Evolutionary conservation across 192 early-diverging fungal species (phyloP).

Genomic region (Chytriomyces sp.): DNA sequence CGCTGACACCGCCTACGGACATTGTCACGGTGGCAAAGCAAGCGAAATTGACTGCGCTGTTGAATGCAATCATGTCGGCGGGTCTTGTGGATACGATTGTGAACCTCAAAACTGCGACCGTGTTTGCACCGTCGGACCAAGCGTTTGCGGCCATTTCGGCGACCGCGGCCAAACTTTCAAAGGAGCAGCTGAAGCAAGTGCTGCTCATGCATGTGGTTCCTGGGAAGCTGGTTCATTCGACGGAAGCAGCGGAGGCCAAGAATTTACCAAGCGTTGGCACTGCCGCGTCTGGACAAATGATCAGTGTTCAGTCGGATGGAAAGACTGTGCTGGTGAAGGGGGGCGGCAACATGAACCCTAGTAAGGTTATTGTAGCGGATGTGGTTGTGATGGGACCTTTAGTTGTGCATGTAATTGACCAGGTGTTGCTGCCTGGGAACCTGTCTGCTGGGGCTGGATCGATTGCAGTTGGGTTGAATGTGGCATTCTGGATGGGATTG

Average conservation of each 20-base stretch:
- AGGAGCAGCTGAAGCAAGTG: conserved; percentile 41
- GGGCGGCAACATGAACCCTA: conserved; percentile 42
- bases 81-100: conserved; percentile 32
- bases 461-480: too few relatives aligned
- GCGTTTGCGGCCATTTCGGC: conserved; percentile 36
- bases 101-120: conserved; percentile 30
- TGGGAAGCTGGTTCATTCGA: not conserved
- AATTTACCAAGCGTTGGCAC: conserved; percentile 5
- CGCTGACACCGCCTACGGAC: conserved; percentile 42
- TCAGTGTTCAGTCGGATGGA: conserved; percentile 30
- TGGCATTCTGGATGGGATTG: too few relatives aligned
- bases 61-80: conserved; percentile 19
- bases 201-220: conserved; percentile 43
- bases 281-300: conserved; percentile 1
- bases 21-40: conserved; percentile 4
- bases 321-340: conserved; percentile 39
- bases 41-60: conserved; percentile 28
- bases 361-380: conserved; percentile 48
- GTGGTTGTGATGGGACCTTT: conserved; percentile 38
- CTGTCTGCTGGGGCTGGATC: not conserved
- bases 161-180: conserved; percentile 18
- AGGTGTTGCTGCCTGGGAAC: conserved; percentile 44
- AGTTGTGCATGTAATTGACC: conserved; percentile 59
- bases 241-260: conserved; percentile 7
- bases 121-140: conserved; percentile 39